These are phyloP conservation scores for Smallanthus sonchifolius DNA, from an alignment of 129 eudicot species.

Conservation along the genomic window DNA sequence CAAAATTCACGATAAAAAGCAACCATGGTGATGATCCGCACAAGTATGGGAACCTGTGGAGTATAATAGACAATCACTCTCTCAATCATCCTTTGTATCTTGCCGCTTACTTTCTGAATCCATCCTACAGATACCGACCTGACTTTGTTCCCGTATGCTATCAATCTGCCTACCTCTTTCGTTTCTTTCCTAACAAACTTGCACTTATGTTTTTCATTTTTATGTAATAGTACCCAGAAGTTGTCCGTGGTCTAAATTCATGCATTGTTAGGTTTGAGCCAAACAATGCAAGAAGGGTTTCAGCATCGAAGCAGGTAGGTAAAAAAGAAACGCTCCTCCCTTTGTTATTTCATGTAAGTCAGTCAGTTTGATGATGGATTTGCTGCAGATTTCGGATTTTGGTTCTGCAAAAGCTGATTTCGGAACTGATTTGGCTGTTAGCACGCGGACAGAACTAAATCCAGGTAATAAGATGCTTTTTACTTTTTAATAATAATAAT, in stretches of 20 bases:
- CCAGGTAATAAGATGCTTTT: conserved; percentile 51
- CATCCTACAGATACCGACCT: conserved; percentile 80
- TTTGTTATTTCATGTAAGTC: not conserved
- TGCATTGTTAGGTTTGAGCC: conserved; percentile 86
- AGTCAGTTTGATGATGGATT: conserved; percentile 3
- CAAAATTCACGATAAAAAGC: conserved; percentile 71
- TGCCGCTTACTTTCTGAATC: conserved; percentile 92
- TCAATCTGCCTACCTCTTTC: not conserved
- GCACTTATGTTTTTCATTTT: conserved; percentile 1
- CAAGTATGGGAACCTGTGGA: conserved; percentile 79
- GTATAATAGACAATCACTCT: conserved; percentile 62
- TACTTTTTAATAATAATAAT: not conserved
- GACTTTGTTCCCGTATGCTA: conserved; percentile 69
- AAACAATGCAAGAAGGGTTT: conserved; percentile 67
- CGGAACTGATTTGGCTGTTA: conserved; percentile 93
- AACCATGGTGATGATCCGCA: conserved; percentile 80
- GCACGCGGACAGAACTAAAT: conserved; percentile 84
- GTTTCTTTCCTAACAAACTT: not conserved
- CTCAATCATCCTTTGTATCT: conserved; percentile 78
- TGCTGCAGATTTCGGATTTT: conserved; percentile 78
- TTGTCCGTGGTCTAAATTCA: conserved; percentile 89
- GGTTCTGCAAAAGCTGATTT: conserved; percentile 97
- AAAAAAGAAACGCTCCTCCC: not conserved
- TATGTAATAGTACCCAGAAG: conserved; percentile 66
- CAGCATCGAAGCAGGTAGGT: conserved; percentile 87